Evolutionary conservation across 768 basidiomycete genomes (phyloP).

Genomic region (Leccinum boreale): DNA sequence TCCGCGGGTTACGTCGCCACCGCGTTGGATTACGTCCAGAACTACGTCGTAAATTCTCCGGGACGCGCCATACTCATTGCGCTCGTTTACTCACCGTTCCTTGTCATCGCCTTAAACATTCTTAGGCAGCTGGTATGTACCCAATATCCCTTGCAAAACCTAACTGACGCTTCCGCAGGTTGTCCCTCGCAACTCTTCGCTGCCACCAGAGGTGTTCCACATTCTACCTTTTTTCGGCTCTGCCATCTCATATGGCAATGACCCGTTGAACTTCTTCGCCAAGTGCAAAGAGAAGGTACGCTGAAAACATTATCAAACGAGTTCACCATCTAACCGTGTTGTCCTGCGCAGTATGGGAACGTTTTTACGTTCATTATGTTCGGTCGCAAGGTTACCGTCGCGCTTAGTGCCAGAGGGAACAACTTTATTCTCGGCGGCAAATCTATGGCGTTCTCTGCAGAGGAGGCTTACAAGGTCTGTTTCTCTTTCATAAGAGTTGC

Average conservation of each 20-base stretch:
- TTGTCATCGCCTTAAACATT: constrained; percentile 70
- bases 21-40: constrained; percentile 13
- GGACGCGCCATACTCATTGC: constrained; percentile 34
- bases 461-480: constrained; percentile 91
- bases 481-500: neutral
- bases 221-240: constrained; percentile 90
- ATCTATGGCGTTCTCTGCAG: constrained; percentile 86
- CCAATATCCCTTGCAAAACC: neutral
- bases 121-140: constrained; percentile 71
- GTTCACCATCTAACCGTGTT: neutral
- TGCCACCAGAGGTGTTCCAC: constrained; percentile 92
- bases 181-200: constrained; percentile 61
- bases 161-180: constrained; percentile 41
- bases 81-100: constrained; percentile 63
- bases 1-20: constrained; percentile 25
- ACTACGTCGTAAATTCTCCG: constrained; percentile 22
- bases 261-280: constrained; percentile 87
- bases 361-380: constrained; percentile 95
- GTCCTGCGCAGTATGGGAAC: constrained; percentile 72
- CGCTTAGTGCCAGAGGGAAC: constrained; percentile 87
- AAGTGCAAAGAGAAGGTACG: constrained; percentile 71
- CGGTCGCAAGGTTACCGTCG: constrained; percentile 87
- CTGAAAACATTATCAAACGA: constrained; percentile 15
- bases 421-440: constrained; percentile 95
- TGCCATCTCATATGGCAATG: constrained; percentile 84